Conservation (phyloP, 78 protist species). For the Tieghemostelium lacteum region DNA sequence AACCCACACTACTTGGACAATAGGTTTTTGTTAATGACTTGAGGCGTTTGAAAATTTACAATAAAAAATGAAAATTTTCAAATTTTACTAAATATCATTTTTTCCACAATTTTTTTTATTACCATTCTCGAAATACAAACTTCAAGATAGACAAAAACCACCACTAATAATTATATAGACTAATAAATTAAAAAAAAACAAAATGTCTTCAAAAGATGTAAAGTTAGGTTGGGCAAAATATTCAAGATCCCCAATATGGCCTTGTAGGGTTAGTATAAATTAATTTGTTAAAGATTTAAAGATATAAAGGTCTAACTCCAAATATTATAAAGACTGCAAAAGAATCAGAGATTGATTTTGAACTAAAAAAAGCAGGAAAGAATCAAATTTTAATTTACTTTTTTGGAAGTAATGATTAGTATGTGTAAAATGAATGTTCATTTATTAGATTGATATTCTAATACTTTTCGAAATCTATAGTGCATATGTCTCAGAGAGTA, state of each 20-base stretch:
- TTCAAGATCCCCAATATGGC: constrained; percentile 14
- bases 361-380: not conserved
- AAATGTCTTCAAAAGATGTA: no score
- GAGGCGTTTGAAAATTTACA: not conserved
- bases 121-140: not conserved
- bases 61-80: not conserved
- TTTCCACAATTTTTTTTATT: not conserved
- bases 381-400: not conserved
- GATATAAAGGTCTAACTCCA: not conserved
- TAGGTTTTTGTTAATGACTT: no score
- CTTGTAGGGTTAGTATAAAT: constrained; percentile 21
- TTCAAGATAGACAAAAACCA: not conserved
- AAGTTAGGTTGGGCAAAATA: not conserved
- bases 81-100: no score
- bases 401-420: constrained; percentile 43
- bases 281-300: not conserved
- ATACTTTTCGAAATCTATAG: not conserved
- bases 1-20: no score
- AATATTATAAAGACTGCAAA: not conserved
- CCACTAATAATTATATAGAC: not conserved
- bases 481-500: constrained; percentile 8
- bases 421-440: not conserved
- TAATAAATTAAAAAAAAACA: no score
- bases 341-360: constrained; percentile 8
- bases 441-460: not conserved